Conservation (phyloP, 1,139 yeast genomes). For the Magnusiomyces magnusii region DNA sequence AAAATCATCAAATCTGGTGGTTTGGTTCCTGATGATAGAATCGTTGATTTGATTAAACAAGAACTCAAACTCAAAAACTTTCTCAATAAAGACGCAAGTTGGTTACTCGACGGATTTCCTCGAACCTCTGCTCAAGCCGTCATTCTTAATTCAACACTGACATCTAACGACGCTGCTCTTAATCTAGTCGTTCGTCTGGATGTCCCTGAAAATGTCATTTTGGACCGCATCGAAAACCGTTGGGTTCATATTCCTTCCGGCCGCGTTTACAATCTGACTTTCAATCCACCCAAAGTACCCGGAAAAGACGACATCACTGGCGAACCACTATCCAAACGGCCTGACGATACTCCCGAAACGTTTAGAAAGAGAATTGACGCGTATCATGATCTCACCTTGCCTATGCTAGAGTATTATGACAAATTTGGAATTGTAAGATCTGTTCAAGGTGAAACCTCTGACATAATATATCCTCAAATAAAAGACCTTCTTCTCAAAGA, state of each 20-base stretch:
- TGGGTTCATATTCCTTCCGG: constrained; percentile 85
- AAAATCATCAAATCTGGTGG: constrained; percentile 52
- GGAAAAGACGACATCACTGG: constrained; percentile 86
- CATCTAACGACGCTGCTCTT: constrained; percentile 36
- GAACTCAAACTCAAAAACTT: constrained; percentile 43
- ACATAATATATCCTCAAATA: constrained; percentile 71
- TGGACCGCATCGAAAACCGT: constrained; percentile 74
- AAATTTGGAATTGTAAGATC: constrained; percentile 46
- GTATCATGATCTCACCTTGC: constrained; percentile 53
- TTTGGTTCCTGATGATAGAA: constrained; percentile 63
- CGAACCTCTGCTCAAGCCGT: constrained; percentile 68
- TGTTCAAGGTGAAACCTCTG: constrained; percentile 74
- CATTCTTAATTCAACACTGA: constrained; percentile 45
- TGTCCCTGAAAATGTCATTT: constrained; percentile 72
- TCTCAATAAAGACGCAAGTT: constrained; percentile 43
- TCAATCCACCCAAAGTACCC: constrained; percentile 79
- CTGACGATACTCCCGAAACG: constrained; percentile 65
- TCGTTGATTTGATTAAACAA: constrained; percentile 50
- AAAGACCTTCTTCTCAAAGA: constrained; percentile 16
- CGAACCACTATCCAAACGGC: constrained; percentile 68
- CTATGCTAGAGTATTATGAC: constrained; percentile 56
- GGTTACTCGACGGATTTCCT: constrained; percentile 92
- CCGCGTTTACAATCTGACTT: constrained; percentile 73
- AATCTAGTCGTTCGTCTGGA: constrained; percentile 76
- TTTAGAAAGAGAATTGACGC: constrained; percentile 59